Evolutionary conservation across 768 basidiomycete species (phyloP).

Genomic region (Neoboletus brunneissimus): DNA sequence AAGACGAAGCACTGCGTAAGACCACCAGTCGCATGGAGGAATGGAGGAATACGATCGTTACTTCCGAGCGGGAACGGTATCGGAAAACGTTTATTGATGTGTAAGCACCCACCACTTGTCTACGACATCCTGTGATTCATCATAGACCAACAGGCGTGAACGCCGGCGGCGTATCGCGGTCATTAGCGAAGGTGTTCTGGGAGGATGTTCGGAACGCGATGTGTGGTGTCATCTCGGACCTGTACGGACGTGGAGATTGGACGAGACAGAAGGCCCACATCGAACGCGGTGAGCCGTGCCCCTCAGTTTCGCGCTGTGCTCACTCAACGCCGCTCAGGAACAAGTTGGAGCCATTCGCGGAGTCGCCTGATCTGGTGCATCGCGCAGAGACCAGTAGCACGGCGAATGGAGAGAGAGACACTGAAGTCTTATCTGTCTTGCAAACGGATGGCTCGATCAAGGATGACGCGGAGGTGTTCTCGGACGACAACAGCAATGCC

Average conservation of each 20-base stretch:
- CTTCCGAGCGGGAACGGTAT: conserved; percentile 68
- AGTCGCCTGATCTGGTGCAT: conserved; percentile 38
- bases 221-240: conserved; percentile 66
- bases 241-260: conserved; percentile 67
- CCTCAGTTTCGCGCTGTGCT: not conserved
- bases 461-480: conserved; percentile 10
- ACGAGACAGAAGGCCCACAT: conserved; percentile 90
- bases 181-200: conserved; percentile 57
- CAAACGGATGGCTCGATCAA: conserved; percentile 16
- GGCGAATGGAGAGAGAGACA: conserved; percentile 40
- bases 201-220: conserved; percentile 73
- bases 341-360: conserved; percentile 66
- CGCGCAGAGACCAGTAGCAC: conserved; percentile 27
- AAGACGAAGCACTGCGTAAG: conserved; percentile 50
- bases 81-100: conserved; percentile 71
- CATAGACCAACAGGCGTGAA: conserved; percentile 55
- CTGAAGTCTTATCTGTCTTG: conserved; percentile 44
- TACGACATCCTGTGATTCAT: not conserved
- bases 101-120: conserved; percentile 35
- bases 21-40: conserved; percentile 61
- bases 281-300: conserved; percentile 62
- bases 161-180: conserved; percentile 64
- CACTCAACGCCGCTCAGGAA: conserved; percentile 46
- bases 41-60: conserved; percentile 69
- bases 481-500: conserved; percentile 35